Base-by-base conservation (phyloP, 805 yeast species). In the Wickerhamiella azyma region DNA sequence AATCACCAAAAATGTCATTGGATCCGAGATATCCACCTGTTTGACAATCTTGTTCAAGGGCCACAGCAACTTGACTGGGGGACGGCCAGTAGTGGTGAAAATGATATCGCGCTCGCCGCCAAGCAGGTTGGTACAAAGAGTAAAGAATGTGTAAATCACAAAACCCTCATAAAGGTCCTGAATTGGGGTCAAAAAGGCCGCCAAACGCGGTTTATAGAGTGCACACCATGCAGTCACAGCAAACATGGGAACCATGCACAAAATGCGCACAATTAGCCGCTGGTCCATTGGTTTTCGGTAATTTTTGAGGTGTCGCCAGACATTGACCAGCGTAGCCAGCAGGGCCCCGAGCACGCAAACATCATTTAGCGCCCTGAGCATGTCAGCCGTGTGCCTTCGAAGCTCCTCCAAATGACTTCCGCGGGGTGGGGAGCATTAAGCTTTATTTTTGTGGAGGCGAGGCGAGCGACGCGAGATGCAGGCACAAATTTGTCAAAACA, bases 111-210 rank as follows among this genome's bases (percentile, higher is more conserved):
- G 70, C 59, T 94, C 98, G 14, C 98, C 99, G 0, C 96, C 97
- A 9, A 92, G 69, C 67, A 85, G 74, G 51, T 79, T 75, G 0
- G 94, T 85, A 46, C 92, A 67, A 26, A 86, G 68, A 28, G 89
- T 74, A 66, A 84, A 89, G 60, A 92, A 92, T 1, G 96, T 85
- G 62, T 92, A 92, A 29, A 92, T 83, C 29, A 88, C 96, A 64
- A 92, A 85, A 0, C 97, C 96, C 62, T 92, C 98, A 62, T 92
- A 92, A 1, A 89, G 75, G 59, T 92, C 98, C 39, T 92, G 69
- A 0, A 83, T 55, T 4, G 53, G 53, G n/a, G 68, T 75, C 14
- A 52, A 18, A 9, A 43, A 13, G 6, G 29, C 14, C 5, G 52
- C 56, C 5, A 45, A 37, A 18, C 18, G 14, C 14, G 55, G 53